phyloP scores from a whole-genome alignment of 768 basidiomycete genomes.

The Boletus tomentosulus region DNA sequence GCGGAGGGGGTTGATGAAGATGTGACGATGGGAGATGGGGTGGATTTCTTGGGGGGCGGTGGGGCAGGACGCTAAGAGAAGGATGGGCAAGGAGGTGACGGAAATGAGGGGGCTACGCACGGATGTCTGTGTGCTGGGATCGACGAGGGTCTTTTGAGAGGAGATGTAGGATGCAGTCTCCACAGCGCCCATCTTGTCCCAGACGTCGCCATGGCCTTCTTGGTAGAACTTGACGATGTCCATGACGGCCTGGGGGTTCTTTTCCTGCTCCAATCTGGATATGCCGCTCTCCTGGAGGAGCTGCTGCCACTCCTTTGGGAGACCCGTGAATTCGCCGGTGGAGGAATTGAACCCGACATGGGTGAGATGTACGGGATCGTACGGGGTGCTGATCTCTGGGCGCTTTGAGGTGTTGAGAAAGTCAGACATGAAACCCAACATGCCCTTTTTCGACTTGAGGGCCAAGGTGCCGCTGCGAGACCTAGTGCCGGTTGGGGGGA shows the following conservation, averaged over 20 bases:
- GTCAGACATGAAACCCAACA: conserved; percentile 61
- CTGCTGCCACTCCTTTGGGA: conserved; percentile 99
- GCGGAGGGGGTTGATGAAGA: conserved; percentile 29
- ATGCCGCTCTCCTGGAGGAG: conserved; percentile 94
- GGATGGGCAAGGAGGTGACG: neutral
- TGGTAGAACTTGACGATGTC: conserved; percentile 99
- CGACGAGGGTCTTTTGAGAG: conserved; percentile 33
- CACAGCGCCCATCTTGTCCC: conserved; percentile 79
- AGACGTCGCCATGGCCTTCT: conserved; percentile 74
- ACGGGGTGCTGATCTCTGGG: conserved; percentile 93
- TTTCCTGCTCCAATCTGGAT: conserved; percentile 90
- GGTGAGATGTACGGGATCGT: conserved; percentile 98
- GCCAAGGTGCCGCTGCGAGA: conserved; percentile 41
- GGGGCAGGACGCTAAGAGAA: conserved; percentile 35
- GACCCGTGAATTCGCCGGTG: conserved; percentile 95
- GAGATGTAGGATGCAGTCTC: conserved; percentile 25
- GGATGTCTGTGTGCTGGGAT: conserved; percentile 52
- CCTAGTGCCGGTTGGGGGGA: conserved; percentile 25
- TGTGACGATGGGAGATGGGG: conserved; percentile 25
- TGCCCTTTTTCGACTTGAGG: conserved; percentile 55
- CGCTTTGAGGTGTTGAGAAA: conserved; percentile 74
- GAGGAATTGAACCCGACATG: conserved; percentile 99
- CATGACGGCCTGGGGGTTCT: conserved; percentile 96
- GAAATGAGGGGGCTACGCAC: conserved; percentile 35
- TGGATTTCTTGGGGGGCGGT: conserved; percentile 40